Base-by-base conservation (phyloP, 2,329 filamentous ascomycete genomes). In the Cladosporium sp. region DNA sequence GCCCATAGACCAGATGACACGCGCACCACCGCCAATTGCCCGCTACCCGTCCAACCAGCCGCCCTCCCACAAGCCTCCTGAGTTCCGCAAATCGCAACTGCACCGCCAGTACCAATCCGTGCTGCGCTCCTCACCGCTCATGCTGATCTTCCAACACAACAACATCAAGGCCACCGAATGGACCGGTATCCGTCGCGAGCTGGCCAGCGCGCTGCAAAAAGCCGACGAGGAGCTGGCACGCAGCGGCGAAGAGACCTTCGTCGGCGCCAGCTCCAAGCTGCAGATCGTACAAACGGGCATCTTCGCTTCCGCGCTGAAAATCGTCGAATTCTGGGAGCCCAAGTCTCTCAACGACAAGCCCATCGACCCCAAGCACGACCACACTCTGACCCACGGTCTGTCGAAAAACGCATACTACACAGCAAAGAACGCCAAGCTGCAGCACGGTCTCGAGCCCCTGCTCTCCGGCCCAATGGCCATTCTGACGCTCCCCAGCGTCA, bases 231-330 rank as follows among this genome's bases (percentile, higher is more conserved):
- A 66, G 38, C 45, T 63, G 39, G 60, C 60, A 62, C 74, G 84
- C 72, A 82, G 82, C 72, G 83, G 84, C 63, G 72, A 87, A 51
- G 80, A 80, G 2, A 71, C 74, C 8, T 70, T 69, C 16, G 40
- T 62, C 7, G 63, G 62, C 30, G 49, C 51, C 33, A 69, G 71
- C 5, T 67, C 72, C 20, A 85, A 88, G 69, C 67, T 97, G 20
- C 85, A 94, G 67, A 87, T 95, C 20, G 75, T 98, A 50, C 85
- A 93, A 64, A 93, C 88, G 12, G 86, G 88, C 63, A 94, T 98
- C 64, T 88, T 98, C 66, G 84, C 85, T 57, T 82, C 88, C 15
- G 91, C 92, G 1, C 74, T 97, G 54, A 85, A 86, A 57, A 80
- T 97, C 45, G 84, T 91, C 54, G 92, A 97, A 65, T 94, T 90